These are phyloP conservation scores for Gentiana dahurica DNA, from an alignment of 257 asterid genomes.

Conservation along the genomic window DNA sequence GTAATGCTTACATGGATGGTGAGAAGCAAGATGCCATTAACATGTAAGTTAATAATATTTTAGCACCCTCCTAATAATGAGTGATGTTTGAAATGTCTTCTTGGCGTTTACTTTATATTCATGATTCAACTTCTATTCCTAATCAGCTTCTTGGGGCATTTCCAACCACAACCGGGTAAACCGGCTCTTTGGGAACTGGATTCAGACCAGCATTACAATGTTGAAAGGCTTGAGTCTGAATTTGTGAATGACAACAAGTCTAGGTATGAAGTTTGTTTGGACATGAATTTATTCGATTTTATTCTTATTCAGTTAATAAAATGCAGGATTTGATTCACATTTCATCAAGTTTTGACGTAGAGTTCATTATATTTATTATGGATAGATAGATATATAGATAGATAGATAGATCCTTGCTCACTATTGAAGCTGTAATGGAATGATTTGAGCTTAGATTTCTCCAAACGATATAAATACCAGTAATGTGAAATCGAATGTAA, in stretches of 20 bases:
- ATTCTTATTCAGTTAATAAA: too few species aligned
- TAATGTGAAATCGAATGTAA: not conserved
- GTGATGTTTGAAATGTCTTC: too few species aligned
- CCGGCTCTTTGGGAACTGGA: constrained; percentile 88
- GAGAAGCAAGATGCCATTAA: constrained; percentile 93
- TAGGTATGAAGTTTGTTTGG: constrained; percentile 30
- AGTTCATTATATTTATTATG: too few species aligned
- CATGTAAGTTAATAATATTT: constrained; percentile 38
- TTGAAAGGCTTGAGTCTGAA: constrained; percentile 46
- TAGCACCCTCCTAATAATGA: too few species aligned
- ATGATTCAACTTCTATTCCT: too few species aligned
- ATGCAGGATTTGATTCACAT: too few species aligned
- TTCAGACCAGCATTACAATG: constrained; percentile 71
- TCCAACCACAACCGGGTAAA: constrained; percentile 78
- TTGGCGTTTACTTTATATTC: too few species aligned
- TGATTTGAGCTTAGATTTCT: not conserved
- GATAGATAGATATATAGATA: too few species aligned
- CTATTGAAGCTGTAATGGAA: not conserved
- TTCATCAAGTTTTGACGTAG: too few species aligned
- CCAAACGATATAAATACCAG: not conserved
- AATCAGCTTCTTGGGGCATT: constrained; percentile 84
- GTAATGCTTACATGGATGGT: constrained; percentile 85
- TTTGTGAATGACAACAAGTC: constrained; percentile 33
- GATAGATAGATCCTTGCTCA: too few species aligned
- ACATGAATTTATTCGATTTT: too few species aligned